Evolutionary conservation across 108 stramenopile genomes (phyloP).

Genomic region (Nitzschia sp.): DNA sequence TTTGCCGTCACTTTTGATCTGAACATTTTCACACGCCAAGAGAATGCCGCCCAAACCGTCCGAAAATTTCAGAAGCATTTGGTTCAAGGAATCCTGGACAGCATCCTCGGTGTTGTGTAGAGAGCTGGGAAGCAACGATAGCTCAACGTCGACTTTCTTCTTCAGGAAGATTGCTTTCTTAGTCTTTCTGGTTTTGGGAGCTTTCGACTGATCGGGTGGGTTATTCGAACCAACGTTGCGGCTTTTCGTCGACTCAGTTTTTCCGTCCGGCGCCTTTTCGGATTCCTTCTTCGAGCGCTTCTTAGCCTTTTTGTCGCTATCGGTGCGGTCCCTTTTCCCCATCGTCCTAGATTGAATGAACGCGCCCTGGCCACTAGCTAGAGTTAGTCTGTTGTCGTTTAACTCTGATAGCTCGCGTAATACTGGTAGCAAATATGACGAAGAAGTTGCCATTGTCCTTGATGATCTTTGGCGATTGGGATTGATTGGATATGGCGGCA

Average conservation of each 20-base stretch:
- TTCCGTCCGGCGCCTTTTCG: slow-evolving; percentile 1
- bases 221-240: no score
- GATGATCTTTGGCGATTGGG: no score
- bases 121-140: slow-evolving; percentile 52
- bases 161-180: slow-evolving; percentile 30
- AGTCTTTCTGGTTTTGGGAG: background rate
- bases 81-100: slow-evolving; percentile 38
- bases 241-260: background rate
- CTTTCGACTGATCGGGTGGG: background rate
- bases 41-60: slow-evolving; percentile 54
- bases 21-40: slow-evolving; percentile 51
- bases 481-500: no score
- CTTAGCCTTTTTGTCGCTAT: slow-evolving; percentile 28
- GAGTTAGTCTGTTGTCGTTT: no score
- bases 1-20: slow-evolving; percentile 6
- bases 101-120: slow-evolving; percentile 38
- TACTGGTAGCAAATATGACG: no score
- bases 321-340: slow-evolving; percentile 28
- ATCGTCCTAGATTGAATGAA: no score
- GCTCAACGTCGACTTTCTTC: slow-evolving; percentile 36
- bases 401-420: no score
- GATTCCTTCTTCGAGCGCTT: slow-evolving; percentile 28
- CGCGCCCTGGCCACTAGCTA: no score
- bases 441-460: no score
- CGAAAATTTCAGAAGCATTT: slow-evolving; percentile 45